Base-by-base conservation (phyloP, 2,329 filamentous ascomycete species). In the Arthrobotrys sphaeroides region DNA sequence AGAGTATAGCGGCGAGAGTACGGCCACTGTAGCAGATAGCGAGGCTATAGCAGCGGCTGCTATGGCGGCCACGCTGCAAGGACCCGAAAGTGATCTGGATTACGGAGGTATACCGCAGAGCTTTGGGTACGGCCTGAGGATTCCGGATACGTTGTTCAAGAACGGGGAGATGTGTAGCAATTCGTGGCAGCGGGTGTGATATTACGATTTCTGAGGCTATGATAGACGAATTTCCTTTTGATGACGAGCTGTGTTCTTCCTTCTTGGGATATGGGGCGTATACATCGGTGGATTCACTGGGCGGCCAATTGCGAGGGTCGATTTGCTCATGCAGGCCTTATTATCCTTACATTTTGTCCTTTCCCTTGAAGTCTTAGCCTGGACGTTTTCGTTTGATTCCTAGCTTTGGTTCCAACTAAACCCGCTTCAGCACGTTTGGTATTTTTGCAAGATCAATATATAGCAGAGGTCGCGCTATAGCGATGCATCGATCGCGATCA, bases 121-220 rank as follows among this genome's bases (percentile, higher is more conserved):
- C 20, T 68, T 62, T 60, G 70, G 70, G 7, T 62, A 61, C 26
- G 70, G 70, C 3, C 31, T 74, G n/a, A 61, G 38, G 31, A 74
- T 74, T 31, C 70, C 70, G 45, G 70, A 74, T 51, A 74, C 62
- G 5, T 31, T 74, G 22, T 74, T 74, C 42, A 68, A 40, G 55
- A 74, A 67, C 31, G 70, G 70, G 6, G 70, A 74, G n/a, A 67
- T 68, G 13, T 74, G 70, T 43, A 64, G 43, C 22, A 74, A 74
- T 53, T 45, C 70, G 22, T 74, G 70, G 70, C 43, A 64, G 22
- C 26, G 16, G n/a, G n/a, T 74, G 9, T 74, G 57, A 74, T 53
- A 1, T n/a, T 4, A 5, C 28, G 10, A n/a, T n/a, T n/a, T n/a
- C n/a, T n/a, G n/a, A n/a, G n/a, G n/a, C n/a, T 33, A 33, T 10